Evolutionary conservation across 2,329 filamentous ascomycete genomes (phyloP), one percentile per base, ranked within the genome.

Genomic region (Fusarium brachygibbosum): DNA sequence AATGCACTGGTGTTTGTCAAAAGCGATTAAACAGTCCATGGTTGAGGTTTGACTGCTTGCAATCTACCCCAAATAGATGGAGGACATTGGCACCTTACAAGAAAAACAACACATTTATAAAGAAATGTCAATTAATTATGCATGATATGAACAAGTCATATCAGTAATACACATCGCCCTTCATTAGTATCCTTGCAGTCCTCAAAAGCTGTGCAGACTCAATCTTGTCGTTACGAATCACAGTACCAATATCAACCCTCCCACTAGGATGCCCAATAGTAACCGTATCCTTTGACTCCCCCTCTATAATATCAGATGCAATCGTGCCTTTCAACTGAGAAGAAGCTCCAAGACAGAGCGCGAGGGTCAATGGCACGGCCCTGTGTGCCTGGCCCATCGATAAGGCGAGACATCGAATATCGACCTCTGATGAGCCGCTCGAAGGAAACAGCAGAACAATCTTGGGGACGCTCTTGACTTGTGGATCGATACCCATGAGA

Each of bases 401-500:
- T 53, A 88, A 77, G 6, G 84, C 84, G 4, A 83, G 76, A 51
- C 83, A 85, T 32, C 79, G 78, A 31, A 87, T 77, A 68, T 83
- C 80, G 3, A 80, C 71, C 32, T 73, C 71, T 12, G 68, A 55
- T 14, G 72, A 65, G 23, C 53, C 64, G 23, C 73, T 75, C 0
- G 78, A 70, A 17, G 82, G 82, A 12, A 86, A 78, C 6, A 86
- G 60, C 19, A 84, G 70, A 17, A 79, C 86, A 37, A 92, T 87
- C 74, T 92, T 91, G 1, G 90, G 90, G 2, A 91, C 85, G 3
- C 87, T 87, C 42, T 77, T 69, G 2, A 73, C 68, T 14, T 76
- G 69, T 10, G 84, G 78, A 49, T 79, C 82, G 46, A 92, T 79
- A 0, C 89, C 88, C 89, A 92, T 92, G 25, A 80, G 81, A 0